Evolutionary conservation across 805 yeast genomes (phyloP), one percentile per base, ranked within the genome.

Genomic region (Peterozyma xylosa): DNA sequence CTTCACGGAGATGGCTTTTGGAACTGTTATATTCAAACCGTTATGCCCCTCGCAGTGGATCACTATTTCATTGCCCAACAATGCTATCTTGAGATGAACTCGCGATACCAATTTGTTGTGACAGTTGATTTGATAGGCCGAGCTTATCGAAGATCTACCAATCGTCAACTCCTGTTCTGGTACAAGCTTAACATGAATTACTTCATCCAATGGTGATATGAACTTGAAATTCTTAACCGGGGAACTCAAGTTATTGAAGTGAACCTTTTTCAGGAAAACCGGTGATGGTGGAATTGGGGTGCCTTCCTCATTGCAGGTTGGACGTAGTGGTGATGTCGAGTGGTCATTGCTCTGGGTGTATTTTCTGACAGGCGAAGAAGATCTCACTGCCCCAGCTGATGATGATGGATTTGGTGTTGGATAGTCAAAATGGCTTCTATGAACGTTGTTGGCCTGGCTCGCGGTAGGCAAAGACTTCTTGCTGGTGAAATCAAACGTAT

Each of bases 21-120:
- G 93, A 35, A 87, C 73, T 4, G 74, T 68, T 15, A 89, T 74
- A 9, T 75, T 71, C 41, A 86, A 64, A 10, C 97, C 96, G 59
- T 91, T 91, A 63, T 80, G 75, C 3, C 98, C 97, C 43, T 78
- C 60, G 60, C 97, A 91, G 38, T 74, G 74, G 41, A 91, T 58
- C 13, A 63, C 66, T 38, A 87, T 59, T 10, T 59, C 58, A 3
- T 54, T 56, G 1, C 66, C 52, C 29, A 66, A 56, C 56, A 74
- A 80, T 21, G 71, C 64, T 2, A 84, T 55, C 13, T 65, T 60
- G 42, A 82, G 70, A 60, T 86, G 96, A 10, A 71, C 69, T 42
- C 95, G 74, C 11, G 93, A 83, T 17, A 86, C 75, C 35, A 71
- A 70, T 55, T 76, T 78, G 57, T 74, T 76, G 14, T 63, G 60